Percentiles rank a stretch among this genome's conserved stretches.
These are phyloP conservation scores for Capsella bursapastoris DNA, from an alignment of 345 rosid species.

Conservation along the genomic window DNA sequence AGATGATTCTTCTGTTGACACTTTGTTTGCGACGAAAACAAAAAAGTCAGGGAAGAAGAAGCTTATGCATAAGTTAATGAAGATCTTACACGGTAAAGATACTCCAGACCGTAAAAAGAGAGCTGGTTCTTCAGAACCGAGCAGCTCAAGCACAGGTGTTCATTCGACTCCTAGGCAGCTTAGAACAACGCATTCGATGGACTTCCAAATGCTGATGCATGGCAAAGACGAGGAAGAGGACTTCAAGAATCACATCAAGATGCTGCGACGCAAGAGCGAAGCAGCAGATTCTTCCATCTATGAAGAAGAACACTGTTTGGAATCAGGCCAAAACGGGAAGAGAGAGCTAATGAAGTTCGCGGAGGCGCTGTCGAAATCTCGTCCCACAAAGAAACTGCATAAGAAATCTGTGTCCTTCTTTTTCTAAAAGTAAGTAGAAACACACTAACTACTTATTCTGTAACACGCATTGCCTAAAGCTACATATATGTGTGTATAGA, in stretches of 20 bases:
- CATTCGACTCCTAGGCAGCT: constrained; percentile 42
- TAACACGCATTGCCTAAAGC: constrained; percentile 7
- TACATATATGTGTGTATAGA: constrained; percentile 11
- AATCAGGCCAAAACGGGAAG: constrained; percentile 36
- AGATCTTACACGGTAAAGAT: constrained; percentile 70
- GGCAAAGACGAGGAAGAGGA: constrained; percentile 49
- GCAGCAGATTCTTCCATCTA: constrained; percentile 12
- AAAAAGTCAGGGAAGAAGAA: constrained; percentile 53
- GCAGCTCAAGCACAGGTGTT: constrained; percentile 46
- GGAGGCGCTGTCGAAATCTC: constrained; percentile 55
- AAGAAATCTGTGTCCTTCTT: constrained; percentile 57
- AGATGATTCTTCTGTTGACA: constrained; percentile 61
- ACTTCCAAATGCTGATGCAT: constrained; percentile 53
- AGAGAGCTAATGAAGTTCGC: constrained; percentile 69
- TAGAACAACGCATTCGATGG: constrained; percentile 56
- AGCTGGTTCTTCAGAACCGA: constrained; percentile 45
- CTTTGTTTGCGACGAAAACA: constrained; percentile 43
- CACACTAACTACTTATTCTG: constrained; percentile 18
- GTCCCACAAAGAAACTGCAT: constrained; percentile 37
- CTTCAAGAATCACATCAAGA: constrained; percentile 37
- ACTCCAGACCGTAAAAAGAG: constrained; percentile 39
- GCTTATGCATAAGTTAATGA: constrained; percentile 66
- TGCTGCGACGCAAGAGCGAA: constrained; percentile 34
- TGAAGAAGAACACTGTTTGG: constrained; percentile 22
- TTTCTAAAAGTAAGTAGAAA: constrained; percentile 34